Conservation (phyloP, 768 basidiomycete species). For the Amanita phalloides region DNA sequence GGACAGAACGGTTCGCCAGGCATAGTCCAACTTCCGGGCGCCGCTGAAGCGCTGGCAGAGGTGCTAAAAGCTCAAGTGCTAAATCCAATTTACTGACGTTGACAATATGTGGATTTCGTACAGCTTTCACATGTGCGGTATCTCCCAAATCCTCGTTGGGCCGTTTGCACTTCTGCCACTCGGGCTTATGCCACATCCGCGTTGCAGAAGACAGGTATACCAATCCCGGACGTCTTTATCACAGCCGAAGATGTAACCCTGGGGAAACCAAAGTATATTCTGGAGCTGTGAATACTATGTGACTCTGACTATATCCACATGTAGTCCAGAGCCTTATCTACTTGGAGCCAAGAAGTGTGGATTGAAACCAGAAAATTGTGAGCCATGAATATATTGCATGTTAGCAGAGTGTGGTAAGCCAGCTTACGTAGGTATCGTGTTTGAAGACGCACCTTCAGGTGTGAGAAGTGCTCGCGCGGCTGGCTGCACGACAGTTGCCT, state of each 20-base stretch:
- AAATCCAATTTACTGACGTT: neutral
- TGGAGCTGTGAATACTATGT: neutral
- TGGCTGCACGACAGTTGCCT: conserved; percentile 75
- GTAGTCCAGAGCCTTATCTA: conserved; percentile 77
- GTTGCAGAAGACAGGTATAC: conserved; percentile 52
- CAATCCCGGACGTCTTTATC: conserved; percentile 65
- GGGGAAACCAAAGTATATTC: conserved; percentile 67
- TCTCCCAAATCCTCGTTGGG: conserved; percentile 61
- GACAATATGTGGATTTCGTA: neutral
- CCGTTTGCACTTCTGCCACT: conserved; percentile 85
- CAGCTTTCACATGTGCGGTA: conserved; percentile 26
- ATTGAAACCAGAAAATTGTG: conserved; percentile 53
- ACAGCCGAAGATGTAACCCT: conserved; percentile 73
- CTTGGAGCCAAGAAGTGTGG: conserved; percentile 68
- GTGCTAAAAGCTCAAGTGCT: conserved; percentile 19
- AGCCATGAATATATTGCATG: conserved; percentile 11
- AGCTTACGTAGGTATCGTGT: conserved; percentile 51
- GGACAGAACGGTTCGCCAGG: conserved; percentile 42
- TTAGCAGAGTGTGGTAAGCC: neutral
- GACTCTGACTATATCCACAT: conserved; percentile 16
- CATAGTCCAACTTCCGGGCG: conserved; percentile 70
- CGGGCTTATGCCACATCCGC: conserved; percentile 64
- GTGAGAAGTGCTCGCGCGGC: conserved; percentile 70
- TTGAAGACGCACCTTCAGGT: conserved; percentile 89
- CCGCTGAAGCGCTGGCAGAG: conserved; percentile 42